Evolutionary conservation across 495 filamentous ascomycete genomes (phyloP).

Genomic region (Opeltia flavorubescens): DNA sequence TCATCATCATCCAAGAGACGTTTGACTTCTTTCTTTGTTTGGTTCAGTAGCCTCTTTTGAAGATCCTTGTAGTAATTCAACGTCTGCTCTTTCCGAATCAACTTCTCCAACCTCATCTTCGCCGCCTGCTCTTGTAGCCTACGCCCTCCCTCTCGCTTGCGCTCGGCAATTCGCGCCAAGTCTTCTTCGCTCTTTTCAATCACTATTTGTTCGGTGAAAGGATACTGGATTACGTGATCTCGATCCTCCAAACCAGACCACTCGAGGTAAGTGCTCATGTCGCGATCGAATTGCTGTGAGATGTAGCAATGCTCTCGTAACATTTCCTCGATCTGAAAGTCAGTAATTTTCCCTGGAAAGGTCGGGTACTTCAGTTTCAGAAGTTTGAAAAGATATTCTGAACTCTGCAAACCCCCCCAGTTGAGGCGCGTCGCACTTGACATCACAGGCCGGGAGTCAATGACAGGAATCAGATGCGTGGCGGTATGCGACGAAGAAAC

Average conservation of each 20-base stretch:
- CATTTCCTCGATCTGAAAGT: constrained; percentile 73
- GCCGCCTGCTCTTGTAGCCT: constrained; percentile 91
- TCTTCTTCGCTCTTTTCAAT: constrained; percentile 88
- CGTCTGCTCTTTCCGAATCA: constrained; percentile 91
- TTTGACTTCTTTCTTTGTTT: constrained; percentile 78
- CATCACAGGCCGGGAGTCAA: constrained; percentile 70
- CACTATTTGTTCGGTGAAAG: constrained; percentile 79
- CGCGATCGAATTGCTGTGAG: constrained; percentile 64
- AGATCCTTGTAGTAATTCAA: constrained; percentile 85
- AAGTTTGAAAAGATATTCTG: constrained; percentile 81
- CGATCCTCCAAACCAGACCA: constrained; percentile 82
- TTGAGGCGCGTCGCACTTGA: constrained; percentile 77
- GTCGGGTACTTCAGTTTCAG: constrained; percentile 85
- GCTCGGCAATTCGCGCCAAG: constrained; percentile 71
- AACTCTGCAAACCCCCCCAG: constrained; percentile 81
- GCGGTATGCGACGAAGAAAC: constrained; percentile 84
- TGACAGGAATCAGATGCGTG: constrained; percentile 89
- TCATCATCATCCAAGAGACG: constrained; percentile 79
- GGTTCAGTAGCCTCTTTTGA: constrained; percentile 47
- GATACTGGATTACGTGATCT: constrained; percentile 79
- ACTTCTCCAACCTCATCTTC: constrained; percentile 86
- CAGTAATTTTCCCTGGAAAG: constrained; percentile 71
- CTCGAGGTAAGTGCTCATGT: constrained; percentile 61
- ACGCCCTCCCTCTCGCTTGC: constrained; percentile 82
- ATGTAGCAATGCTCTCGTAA: constrained; percentile 85